Conservation (phyloP, 306 rosid species). For the Quercus dentata region DNA sequence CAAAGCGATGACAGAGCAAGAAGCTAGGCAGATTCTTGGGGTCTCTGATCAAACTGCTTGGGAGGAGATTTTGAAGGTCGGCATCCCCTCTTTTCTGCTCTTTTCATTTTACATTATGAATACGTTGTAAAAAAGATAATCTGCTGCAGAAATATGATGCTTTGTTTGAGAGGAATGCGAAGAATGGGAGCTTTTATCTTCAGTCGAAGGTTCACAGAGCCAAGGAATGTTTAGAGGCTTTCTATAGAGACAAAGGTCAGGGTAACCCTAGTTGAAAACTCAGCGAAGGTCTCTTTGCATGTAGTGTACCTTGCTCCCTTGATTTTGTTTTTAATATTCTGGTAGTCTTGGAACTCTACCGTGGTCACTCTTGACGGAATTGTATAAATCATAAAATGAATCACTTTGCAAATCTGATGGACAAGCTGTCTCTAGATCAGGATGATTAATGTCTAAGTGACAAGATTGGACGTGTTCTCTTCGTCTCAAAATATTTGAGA, state of each 20-base stretch:
- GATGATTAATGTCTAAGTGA: no score
- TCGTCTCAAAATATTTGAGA: no score
- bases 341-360: neutral
- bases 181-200: constrained; percentile 87
- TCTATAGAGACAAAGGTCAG: constrained; percentile 37
- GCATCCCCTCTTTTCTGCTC: neutral
- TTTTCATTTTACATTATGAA: neutral
- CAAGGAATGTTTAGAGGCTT: constrained; percentile 70
- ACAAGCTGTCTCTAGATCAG: no score
- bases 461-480: no score
- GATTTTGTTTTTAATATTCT: neutral
- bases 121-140: neutral
- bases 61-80: constrained; percentile 77
- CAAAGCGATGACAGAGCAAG: constrained; percentile 78
- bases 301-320: neutral
- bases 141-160: constrained; percentile 56
- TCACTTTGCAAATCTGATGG: no score
- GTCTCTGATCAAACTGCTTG: constrained; percentile 69
- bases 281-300: neutral
- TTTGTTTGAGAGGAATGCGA: constrained; percentile 74
- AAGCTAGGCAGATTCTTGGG: constrained; percentile 92
- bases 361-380: no score
- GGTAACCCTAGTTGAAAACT: constrained; percentile 50
- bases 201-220: constrained; percentile 94
- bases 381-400: no score